A percentile compares a stretch with the other conserved stretches of the same genome.
These are phyloP conservation scores for Wickerhamiella qilinensis DNA, from an alignment of 805 yeast species.

Conservation along the genomic window DNA sequence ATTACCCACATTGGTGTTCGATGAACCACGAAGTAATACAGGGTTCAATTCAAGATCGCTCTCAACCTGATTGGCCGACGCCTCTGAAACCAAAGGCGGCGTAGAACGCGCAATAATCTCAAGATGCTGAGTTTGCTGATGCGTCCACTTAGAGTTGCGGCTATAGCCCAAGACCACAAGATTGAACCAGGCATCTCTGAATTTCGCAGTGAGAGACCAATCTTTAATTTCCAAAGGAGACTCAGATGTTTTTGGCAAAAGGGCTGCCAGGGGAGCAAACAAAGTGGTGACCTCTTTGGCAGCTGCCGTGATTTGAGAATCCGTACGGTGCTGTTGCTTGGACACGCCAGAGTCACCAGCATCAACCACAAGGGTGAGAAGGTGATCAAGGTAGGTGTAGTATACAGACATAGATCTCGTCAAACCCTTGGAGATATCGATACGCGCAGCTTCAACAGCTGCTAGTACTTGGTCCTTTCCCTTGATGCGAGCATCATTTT, in stretches of 20 bases:
- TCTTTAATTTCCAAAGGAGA: slow-evolving; percentile 29
- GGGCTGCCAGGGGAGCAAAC: slow-evolving; percentile 57
- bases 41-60: slow-evolving; percentile 86
- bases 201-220: slow-evolving; percentile 37
- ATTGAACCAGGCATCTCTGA: slow-evolving; percentile 89
- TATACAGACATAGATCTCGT: slow-evolving; percentile 18
- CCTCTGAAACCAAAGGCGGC: slow-evolving; percentile 75
- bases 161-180: slow-evolving; percentile 81
- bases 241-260: slow-evolving; percentile 45
- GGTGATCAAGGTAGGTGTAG: slow-evolving; percentile 42
- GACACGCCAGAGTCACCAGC: slow-evolving; percentile 48
- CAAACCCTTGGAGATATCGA: slow-evolving; percentile 23
- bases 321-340: slow-evolving; percentile 50
- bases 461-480: slow-evolving; percentile 7
- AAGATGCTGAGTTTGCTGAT: slow-evolving; percentile 32
- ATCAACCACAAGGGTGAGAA: slow-evolving; percentile 49
- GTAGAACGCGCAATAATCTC: slow-evolving; percentile 67
- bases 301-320: slow-evolving; percentile 23
- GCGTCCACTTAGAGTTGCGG: slow-evolving; percentile 29
- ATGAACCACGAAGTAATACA: slow-evolving; percentile 75
- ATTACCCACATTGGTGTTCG: slow-evolving; percentile 60
- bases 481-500: slow-evolving; percentile 8
- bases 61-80: slow-evolving; percentile 69
- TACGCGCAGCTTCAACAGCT: slow-evolving; percentile 36
- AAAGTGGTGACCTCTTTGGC: slow-evolving; percentile 51